Conservation (phyloP, 2,329 filamentous ascomycete species). For the Aspergillus fijiensis region DNA sequence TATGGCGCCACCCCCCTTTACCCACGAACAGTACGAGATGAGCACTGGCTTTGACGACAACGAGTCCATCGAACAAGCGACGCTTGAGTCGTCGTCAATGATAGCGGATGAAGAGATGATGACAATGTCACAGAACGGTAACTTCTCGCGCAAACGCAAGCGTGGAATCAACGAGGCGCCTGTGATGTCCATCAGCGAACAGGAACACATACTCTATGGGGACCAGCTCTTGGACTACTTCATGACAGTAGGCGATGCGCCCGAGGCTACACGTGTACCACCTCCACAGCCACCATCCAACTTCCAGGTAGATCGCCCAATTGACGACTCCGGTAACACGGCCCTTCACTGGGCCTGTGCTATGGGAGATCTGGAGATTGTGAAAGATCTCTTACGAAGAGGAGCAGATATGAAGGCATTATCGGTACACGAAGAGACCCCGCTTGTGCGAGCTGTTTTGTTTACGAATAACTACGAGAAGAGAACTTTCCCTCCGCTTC, state of each 20-base stretch:
- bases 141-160: constrained; percentile 69
- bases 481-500: constrained; percentile 79
- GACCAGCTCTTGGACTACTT: constrained; percentile 97
- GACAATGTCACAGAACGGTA: constrained; percentile 65
- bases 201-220: constrained; percentile 85
- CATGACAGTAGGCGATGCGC: constrained; percentile 76
- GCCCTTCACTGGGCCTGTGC: constrained; percentile 96
- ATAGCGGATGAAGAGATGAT: constrained; percentile 79
- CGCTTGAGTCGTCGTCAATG: constrained; percentile 79
- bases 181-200: constrained; percentile 61
- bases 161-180: constrained; percentile 64
- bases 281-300: constrained; percentile 78
- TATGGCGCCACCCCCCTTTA: constrained; percentile 38
- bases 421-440: constrained; percentile 76
- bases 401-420: constrained; percentile 71
- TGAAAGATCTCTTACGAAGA: constrained; percentile 80
- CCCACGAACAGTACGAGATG: constrained; percentile 66
- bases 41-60: constrained; percentile 68
- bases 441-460: constrained; percentile 88
- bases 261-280: constrained; percentile 56
- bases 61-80: constrained; percentile 79
- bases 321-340: constrained; percentile 89
- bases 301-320: constrained; percentile 87
- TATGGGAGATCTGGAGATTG: constrained; percentile 93
- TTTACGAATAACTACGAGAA: constrained; percentile 98